Conservation (phyloP, 2,329 filamentous ascomycete genomes). For the Ceratocystis diversiconidia region DNA sequence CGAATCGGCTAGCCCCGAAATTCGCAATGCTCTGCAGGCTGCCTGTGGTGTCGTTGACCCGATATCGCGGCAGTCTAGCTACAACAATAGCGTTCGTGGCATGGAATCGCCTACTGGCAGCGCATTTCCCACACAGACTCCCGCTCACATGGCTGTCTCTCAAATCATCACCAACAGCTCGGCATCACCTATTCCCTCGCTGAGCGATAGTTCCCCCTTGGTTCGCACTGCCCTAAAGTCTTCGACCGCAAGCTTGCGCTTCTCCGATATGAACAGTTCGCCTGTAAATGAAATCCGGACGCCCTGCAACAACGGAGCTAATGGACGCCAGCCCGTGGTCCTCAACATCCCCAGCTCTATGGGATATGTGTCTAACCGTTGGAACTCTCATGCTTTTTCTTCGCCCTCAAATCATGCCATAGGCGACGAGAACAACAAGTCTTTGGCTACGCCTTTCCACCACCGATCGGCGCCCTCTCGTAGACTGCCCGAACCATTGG, state of each 20-base stretch:
- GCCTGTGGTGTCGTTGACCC: slow-evolving; percentile 19
- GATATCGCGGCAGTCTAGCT: slow-evolving; percentile 22
- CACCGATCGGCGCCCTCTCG: neutral
- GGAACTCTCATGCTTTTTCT: slow-evolving; percentile 40
- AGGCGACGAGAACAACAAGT: slow-evolving; percentile 23
- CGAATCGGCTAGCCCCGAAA: slow-evolving; percentile 23
- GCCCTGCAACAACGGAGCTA: slow-evolving; percentile 9
- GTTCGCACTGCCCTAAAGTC: slow-evolving; percentile 3
- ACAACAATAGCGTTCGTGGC: neutral
- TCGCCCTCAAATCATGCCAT: slow-evolving; percentile 31
- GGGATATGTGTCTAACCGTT: slow-evolving; percentile 42
- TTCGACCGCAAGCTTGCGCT: neutral
- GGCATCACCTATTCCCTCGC: slow-evolving; percentile 14
- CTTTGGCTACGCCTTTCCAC: neutral
- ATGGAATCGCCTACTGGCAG: slow-evolving; percentile 9
- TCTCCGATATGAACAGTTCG: slow-evolving; percentile 12
- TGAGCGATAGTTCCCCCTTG: slow-evolving; percentile 14
- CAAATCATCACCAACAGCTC: neutral
- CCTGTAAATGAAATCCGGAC: slow-evolving; percentile 17
- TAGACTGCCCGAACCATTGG: slow-evolving; percentile 1
- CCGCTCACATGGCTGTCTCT: slow-evolving; percentile 20
- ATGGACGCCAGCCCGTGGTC: slow-evolving; percentile 6
- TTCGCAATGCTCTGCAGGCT: slow-evolving; percentile 22
- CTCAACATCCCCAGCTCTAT: slow-evolving; percentile 29
- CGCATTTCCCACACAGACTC: slow-evolving; percentile 20